These are phyloP conservation scores for Hanseniaspora jakobsenii DNA, from an alignment of 805 yeast genomes.

Conservation along the genomic window DNA sequence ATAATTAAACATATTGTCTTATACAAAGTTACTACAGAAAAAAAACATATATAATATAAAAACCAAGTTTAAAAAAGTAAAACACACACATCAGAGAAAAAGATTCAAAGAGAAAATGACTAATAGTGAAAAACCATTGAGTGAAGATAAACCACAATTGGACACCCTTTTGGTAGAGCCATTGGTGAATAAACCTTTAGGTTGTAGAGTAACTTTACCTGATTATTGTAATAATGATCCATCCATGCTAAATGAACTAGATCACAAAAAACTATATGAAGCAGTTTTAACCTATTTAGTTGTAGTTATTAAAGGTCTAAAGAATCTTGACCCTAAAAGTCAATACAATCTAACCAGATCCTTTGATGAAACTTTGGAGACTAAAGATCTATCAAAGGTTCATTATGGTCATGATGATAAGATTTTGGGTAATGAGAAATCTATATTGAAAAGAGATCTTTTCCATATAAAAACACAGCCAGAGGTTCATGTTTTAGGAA, in stretches of 20 bases:
- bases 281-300: conserved; percentile 63
- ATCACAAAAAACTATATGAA: conserved; percentile 47
- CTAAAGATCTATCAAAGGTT: conserved; percentile 39
- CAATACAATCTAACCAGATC: conserved; percentile 66
- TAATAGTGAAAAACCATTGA: neutral
- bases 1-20: too few species aligned
- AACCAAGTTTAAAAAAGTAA: too few species aligned
- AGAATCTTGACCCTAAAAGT: conserved; percentile 54
- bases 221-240: conserved; percentile 57
- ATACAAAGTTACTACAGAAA: too few species aligned
- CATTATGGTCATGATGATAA: conserved; percentile 72
- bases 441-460: conserved; percentile 72
- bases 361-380: conserved; percentile 48
- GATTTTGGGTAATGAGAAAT: conserved; percentile 50
- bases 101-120: neutral
- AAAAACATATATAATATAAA: too few species aligned
- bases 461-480: conserved; percentile 69
- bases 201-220: conserved; percentile 59
- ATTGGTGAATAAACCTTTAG: conserved; percentile 37
- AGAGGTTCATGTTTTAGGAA: conserved; percentile 83
- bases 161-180: conserved; percentile 20
- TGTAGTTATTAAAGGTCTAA: conserved; percentile 61
- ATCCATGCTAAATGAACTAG: conserved; percentile 48
- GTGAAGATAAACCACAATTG: neutral
- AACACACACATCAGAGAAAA: too few species aligned